Evolutionary conservation across 2,329 filamentous ascomycete species (phyloP), one percentile per base, ranked within the genome.

Genomic region (Aspergillus sp.): DNA sequence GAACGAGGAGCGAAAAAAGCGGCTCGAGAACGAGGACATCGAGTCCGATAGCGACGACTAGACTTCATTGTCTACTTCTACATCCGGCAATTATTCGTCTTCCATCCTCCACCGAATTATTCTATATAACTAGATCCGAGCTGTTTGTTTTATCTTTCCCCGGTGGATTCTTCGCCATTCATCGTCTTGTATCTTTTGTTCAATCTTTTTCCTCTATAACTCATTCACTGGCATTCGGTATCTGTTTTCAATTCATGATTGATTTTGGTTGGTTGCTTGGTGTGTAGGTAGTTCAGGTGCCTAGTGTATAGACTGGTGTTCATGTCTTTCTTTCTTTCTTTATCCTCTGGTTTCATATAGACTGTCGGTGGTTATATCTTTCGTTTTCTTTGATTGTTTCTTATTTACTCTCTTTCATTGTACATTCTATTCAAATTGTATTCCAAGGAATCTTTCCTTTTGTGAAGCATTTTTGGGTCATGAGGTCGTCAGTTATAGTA

Each of bases 1-100:
- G 88, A 85, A 87, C 50, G 92, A 96, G 75, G 91, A 96, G 66
- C 85, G 88, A 68, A 82, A 83, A 64, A 87, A 87, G 70, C 87
- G 81, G 62, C 61, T 76, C 14, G 71, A 72, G 51, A 72, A 79
- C 12, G 77, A 78, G 24, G 74, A 73, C 11, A 70, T 76, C n/a
- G 75, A 78, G 61, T 76, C 77, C 14, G 77, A 78, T 31, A 75
- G 67, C 54, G 77, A 80, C 54, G 75, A 77, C 60, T 77, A 60
- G 50, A 58, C 29, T n/a, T 39, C 16, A 4, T 2, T 36, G 32
- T 36, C 14, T 36, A 36, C 9, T 45, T 29, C 24, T 47, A 16
- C n/a, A 22, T 39, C 22, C 12, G 9, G 20, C 51, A 5, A 20
- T 32, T 39, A 18, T 45, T 6, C 31, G 14, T 52, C n/a, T 32